Evolutionary conservation across 1,284 basidiomycete species (phyloP).

Genomic region (Rhodotorula sp.): DNA sequence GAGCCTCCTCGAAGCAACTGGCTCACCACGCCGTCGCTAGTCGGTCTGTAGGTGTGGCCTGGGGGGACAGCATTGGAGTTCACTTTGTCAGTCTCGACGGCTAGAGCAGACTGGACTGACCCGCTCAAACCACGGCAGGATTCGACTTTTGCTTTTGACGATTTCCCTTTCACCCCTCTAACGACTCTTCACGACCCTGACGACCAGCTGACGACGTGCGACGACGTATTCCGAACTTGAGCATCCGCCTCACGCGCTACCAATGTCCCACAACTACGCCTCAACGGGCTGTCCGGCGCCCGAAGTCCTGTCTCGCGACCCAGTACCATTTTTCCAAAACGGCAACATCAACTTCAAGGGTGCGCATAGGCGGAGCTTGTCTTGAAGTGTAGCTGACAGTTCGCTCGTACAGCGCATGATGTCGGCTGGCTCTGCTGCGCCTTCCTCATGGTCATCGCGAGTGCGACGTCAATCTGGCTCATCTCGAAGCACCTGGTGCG

Average conservation of each 20-base stretch:
- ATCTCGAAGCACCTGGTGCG: slow-evolving; percentile 64
- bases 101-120: neutral
- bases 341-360: slow-evolving; percentile 65
- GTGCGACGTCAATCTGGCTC: slow-evolving; percentile 65
- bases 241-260: no score
- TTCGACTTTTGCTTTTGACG: no score
- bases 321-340: slow-evolving; percentile 58
- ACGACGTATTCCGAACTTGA: no score
- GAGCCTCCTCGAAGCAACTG: no score
- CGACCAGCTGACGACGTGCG: no score
- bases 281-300: slow-evolving; percentile 20
- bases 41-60: no score
- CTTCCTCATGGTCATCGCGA: slow-evolving; percentile 60
- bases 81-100: no score
- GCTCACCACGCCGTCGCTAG: no score
- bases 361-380: slow-evolving; percentile 43
- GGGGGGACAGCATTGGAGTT: no score
- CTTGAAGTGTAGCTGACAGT: neutral
- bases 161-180: no score
- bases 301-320: slow-evolving; percentile 14
- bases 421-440: slow-evolving; percentile 72
- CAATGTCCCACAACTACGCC: neutral
- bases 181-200: neutral
- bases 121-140: neutral
- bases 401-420: slow-evolving; percentile 28